Evolutionary conservation across 2,329 filamentous ascomycete genomes (phyloP), one percentile per base, ranked within the genome.

Genomic region (Penicillium sp.): DNA sequence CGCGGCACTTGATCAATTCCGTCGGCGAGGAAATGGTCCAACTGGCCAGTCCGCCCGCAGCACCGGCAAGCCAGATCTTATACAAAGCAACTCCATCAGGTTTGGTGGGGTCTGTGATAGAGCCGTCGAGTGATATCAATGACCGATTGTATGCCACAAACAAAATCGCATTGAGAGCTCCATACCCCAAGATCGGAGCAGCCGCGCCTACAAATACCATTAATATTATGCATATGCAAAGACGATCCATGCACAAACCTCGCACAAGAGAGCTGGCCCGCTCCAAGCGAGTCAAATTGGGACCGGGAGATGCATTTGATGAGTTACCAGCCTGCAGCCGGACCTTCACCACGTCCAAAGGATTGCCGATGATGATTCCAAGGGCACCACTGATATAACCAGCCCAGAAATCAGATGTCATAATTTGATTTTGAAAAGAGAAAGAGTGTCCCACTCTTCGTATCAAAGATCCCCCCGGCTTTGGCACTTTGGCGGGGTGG

Each of bases 371-470:
- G 44, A 95, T 76, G 64, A 96, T 96, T 42, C 90, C 89, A 45
- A 87, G 80, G 52, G 88, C 90, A 48, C 93, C 93, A 67, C 88
- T 93, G 56, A 94, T 75, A 72, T 96, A 96, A 65, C 92, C 91
- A 52, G 92, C 89, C 89, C 89, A 95, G 73, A 96, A 96, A 70
- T 96, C 92, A 62, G 90, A 84, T 46, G 89, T 89, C 89, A 94
- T 93, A 46, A 12, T 34, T 48, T 28, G 23, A 44, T 48, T 39
- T 45, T 38, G 36, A 33, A 21, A 21, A 21, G 18, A 48, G 54
- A 38, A 33, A 50, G 48, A 43, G 12, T 45, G 36, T 45, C 36
- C 29, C 39, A 55, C 47, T 29, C 36, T 26, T 31, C 21, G 28
- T 42, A 42, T 28, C 34, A 18, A 39, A 21, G 16, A 23, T 21